These are phyloP conservation scores for Talaromyces sp. DNA, from an alignment of 2,329 filamentous ascomycete species.

Conservation along the genomic window DNA sequence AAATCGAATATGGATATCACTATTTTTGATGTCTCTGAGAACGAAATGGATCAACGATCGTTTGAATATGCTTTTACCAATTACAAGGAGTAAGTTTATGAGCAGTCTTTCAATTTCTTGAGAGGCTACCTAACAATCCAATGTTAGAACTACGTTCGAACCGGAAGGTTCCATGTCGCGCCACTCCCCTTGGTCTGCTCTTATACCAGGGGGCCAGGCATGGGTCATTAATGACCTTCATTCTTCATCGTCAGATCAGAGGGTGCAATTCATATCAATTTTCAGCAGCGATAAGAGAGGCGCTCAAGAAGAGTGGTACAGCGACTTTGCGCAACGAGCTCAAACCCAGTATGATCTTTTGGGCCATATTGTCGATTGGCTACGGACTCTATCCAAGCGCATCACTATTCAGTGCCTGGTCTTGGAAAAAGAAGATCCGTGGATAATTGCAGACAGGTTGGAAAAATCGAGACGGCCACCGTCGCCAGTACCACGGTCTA, in stretches of 20 bases:
- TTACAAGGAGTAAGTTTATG: not conserved
- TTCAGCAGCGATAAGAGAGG: too few species aligned
- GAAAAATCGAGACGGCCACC: not conserved
- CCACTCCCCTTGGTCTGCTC: not conserved
- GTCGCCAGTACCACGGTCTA: not conserved
- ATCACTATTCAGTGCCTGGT: not conserved
- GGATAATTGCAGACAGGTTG: not conserved
- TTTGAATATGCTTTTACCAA: not conserved
- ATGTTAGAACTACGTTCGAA: not conserved
- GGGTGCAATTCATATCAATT: not conserved
- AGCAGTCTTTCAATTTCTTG: not conserved
- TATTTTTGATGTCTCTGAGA: not conserved
- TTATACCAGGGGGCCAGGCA: not conserved
- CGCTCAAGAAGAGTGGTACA: not conserved
- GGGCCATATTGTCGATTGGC: not conserved
- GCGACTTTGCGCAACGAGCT: not conserved
- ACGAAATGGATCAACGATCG: not conserved
- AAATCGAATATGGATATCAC: not conserved
- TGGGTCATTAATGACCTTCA: not conserved
- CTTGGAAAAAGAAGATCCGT: not conserved
- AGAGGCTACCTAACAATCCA: not conserved
- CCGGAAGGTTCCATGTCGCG: too few species aligned
- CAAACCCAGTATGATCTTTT: not conserved
- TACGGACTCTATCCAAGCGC: not conserved
- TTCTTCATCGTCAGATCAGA: not conserved